Percentiles rank a stretch among this genome's conserved stretches.
Conservation (phyloP, 2,329 filamentous ascomycete genomes). For the Pseudocercospora eumusae region DNA sequence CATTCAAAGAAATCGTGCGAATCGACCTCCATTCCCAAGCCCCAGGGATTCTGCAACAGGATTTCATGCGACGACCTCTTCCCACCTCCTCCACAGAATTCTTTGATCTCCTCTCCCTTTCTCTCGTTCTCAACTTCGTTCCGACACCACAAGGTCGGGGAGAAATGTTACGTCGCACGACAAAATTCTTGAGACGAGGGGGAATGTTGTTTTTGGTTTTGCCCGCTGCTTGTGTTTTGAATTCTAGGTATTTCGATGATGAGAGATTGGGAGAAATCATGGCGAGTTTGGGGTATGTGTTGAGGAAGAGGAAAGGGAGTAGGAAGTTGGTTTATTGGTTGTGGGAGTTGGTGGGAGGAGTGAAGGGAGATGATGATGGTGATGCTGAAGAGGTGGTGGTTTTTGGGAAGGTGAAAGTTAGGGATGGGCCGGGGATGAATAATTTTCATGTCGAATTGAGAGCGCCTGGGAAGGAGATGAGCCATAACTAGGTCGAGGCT, state of each 20-base stretch:
- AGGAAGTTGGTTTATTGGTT: constrained; percentile 86
- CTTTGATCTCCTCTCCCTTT: constrained; percentile 90
- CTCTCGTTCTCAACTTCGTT: constrained; percentile 91
- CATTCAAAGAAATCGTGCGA: constrained; percentile 70
- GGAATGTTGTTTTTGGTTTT: constrained; percentile 76
- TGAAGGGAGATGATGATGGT: constrained; percentile 28
- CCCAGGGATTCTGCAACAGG: constrained; percentile 77
- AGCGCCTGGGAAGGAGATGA: neutral
- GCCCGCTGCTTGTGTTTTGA: constrained; percentile 81
- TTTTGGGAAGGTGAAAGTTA: constrained; percentile 76
- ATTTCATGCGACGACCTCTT: constrained; percentile 87
- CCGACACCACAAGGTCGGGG: constrained; percentile 74
- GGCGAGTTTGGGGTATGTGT: constrained; percentile 70
- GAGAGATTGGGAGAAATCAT: constrained; percentile 70
- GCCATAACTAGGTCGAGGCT: too few relatives aligned
- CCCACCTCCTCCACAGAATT: constrained; percentile 57
- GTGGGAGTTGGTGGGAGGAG: constrained; percentile 60
- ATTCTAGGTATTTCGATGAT: constrained; percentile 86
- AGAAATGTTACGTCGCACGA: constrained; percentile 78
- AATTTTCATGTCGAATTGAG: constrained; percentile 82
- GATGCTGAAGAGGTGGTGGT: too few relatives aligned
- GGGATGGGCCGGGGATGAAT: constrained; percentile 74
- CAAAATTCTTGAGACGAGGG: constrained; percentile 60
- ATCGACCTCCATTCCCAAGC: constrained; percentile 91
- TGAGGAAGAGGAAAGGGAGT: constrained; percentile 69